These are phyloP conservation scores for Sporisorium graminicola DNA, from an alignment of 1,284 basidiomycete species.

Conservation along the genomic window DNA sequence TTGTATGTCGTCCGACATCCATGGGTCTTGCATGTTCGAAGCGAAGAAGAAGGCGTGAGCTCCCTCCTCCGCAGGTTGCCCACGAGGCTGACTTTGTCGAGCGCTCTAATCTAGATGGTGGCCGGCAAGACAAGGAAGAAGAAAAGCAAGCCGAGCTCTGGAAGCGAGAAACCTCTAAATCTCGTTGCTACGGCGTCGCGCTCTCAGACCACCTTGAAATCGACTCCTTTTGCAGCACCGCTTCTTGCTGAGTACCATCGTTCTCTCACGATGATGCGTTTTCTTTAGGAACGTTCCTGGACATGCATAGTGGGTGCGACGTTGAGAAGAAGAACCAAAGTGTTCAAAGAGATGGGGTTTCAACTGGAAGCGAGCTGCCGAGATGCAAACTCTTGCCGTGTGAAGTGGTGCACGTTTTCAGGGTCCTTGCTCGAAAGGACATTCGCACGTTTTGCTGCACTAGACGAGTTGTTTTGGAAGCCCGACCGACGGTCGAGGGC, in stretches of 20 bases:
- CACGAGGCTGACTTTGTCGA: slow-evolving; percentile 1
- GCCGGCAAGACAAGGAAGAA: background rate
- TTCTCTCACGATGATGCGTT: background rate
- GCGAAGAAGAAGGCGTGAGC: slow-evolving; percentile 1
- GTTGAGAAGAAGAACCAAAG: background rate
- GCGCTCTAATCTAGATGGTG: background rate
- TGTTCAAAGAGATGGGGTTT: background rate
- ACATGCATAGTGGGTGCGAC: background rate
- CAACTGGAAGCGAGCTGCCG: slow-evolving; percentile 6
- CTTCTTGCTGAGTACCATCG: background rate
- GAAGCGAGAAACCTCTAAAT: slow-evolving; percentile 11
- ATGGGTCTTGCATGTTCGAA: background rate
- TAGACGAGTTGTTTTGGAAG: background rate
- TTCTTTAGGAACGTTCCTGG: background rate
- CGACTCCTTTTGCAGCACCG: background rate
- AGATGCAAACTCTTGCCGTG: slow-evolving; percentile 1
- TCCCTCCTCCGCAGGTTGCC: slow-evolving; percentile 7
- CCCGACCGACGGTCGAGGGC: background rate
- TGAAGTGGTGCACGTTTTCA: slow-evolving; percentile 9
- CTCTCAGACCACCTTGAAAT: background rate
- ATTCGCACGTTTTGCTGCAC: background rate
- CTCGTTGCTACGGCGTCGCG: background rate
- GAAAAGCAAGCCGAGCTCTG: background rate
- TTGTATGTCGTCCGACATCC: slow-evolving; percentile 51
- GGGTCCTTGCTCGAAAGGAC: background rate